phyloP scores from a whole-genome alignment of 805 yeast species.

The Wickerhamiella occidentalis region DNA sequence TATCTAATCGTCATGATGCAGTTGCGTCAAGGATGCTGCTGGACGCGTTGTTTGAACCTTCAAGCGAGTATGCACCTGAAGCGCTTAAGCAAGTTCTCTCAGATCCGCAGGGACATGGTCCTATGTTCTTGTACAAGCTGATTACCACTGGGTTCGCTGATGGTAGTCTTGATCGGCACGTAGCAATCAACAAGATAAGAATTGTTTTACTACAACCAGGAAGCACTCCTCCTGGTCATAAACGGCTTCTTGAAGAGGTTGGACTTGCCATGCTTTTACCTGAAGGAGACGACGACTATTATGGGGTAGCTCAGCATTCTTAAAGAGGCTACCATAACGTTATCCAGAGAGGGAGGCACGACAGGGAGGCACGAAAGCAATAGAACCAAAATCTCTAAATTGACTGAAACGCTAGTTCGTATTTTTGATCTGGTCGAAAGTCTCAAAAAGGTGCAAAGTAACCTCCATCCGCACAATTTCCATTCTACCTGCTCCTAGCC shows the following conservation, averaged over 20 bases:
- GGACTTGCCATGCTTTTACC: constrained; percentile 37
- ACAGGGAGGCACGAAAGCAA: too few relatives aligned
- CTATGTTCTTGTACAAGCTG: constrained; percentile 67
- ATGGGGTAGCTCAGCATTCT: background rate
- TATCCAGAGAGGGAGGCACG: too few relatives aligned
- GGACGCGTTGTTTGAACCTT: constrained; percentile 42
- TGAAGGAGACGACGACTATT: background rate
- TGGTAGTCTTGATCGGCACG: constrained; percentile 44
- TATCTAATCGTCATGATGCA: constrained; percentile 57
- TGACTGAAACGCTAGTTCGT: too few relatives aligned
- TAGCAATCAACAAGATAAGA: constrained; percentile 50
- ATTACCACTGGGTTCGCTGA: constrained; percentile 53
- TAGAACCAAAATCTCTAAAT: too few relatives aligned
- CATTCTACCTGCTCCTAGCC: too few relatives aligned
- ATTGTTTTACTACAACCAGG: constrained; percentile 43
- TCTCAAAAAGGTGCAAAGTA: too few relatives aligned
- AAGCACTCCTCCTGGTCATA: constrained; percentile 51
- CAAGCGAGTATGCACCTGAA: constrained; percentile 31
- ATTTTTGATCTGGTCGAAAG: too few relatives aligned
- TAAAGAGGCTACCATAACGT: background rate
- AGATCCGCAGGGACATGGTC: constrained; percentile 53
- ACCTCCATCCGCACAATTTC: too few relatives aligned
- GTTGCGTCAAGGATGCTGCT: constrained; percentile 50
- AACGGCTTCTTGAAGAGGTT: constrained; percentile 82
- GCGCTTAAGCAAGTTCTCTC: constrained; percentile 46